A percentile compares a stretch with the other conserved stretches of the same genome.
Conservation (phyloP, 306 rosid species). For the Cucurbita argyrosperma region DNA sequence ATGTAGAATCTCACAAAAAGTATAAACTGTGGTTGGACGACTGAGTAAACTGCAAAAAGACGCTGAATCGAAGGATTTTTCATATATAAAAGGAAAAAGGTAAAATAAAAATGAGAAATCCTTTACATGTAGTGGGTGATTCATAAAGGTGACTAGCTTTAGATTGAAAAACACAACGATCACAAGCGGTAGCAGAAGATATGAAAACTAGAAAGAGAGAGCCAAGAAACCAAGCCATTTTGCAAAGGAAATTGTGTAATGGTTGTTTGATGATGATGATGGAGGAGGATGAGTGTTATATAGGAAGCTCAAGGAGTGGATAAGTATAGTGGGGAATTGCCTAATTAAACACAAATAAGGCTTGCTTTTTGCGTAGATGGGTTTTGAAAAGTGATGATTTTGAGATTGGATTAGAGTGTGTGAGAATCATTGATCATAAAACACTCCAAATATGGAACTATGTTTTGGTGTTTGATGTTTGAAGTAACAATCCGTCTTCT, state of each 20-base stretch:
- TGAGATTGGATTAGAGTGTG: too few species aligned
- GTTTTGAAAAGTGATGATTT: background rate
- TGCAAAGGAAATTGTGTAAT: background rate
- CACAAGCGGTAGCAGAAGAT: constrained; percentile 34
- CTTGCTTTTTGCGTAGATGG: background rate
- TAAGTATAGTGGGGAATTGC: background rate
- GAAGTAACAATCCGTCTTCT: too few species aligned
- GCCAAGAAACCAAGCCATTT: constrained; percentile 28
- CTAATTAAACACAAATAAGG: background rate
- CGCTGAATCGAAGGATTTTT: too few species aligned
- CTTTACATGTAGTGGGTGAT: constrained; percentile 51
- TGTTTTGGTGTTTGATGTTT: too few species aligned
- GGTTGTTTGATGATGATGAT: background rate
- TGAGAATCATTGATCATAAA: too few species aligned
- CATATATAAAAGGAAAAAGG: too few species aligned
- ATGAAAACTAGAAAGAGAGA: constrained; percentile 24
- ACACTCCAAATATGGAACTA: too few species aligned
- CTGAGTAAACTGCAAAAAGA: too few species aligned
- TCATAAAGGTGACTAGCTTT: constrained; percentile 44
- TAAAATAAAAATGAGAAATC: background rate
- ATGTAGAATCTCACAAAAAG: too few species aligned
- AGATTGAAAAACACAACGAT: constrained; percentile 44
- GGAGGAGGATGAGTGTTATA: background rate
- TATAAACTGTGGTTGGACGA: too few species aligned
- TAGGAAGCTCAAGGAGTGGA: background rate